Conservation (phyloP, 2,329 filamentous ascomycete genomes). For the Talaromyces sp. region DNA sequence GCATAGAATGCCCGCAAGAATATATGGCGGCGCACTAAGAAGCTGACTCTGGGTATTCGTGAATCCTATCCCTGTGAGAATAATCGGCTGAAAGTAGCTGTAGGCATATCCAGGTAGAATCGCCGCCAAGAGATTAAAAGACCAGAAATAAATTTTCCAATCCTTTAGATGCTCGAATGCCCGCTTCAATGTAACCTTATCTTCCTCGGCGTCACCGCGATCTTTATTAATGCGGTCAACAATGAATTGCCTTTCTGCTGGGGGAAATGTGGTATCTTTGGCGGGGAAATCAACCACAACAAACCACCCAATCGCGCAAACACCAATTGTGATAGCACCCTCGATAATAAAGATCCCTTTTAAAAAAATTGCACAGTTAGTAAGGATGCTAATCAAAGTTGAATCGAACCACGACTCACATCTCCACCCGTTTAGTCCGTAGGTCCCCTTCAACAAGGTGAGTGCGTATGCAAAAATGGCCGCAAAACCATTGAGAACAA, state of each 20-base stretch:
- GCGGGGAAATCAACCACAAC: slow-evolving; percentile 32
- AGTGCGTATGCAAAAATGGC: too few species aligned
- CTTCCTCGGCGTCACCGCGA: slow-evolving; percentile 45
- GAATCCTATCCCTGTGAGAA: slow-evolving; percentile 45
- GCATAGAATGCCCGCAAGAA: slow-evolving; percentile 61
- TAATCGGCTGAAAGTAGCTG: slow-evolving; percentile 74
- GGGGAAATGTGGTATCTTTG: slow-evolving; percentile 29
- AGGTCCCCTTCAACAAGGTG: too few species aligned
- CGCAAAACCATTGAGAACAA: too few species aligned
- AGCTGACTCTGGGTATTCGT: slow-evolving; percentile 49
- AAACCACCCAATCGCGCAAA: not conserved
- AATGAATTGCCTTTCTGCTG: slow-evolving; percentile 42
- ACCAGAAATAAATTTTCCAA: too few species aligned
- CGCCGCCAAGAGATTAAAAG: slow-evolving; percentile 51
- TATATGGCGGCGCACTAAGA: slow-evolving; percentile 66
- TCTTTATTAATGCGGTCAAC: slow-evolving; percentile 51
- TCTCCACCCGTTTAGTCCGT: too few species aligned
- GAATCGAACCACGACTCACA: too few species aligned
- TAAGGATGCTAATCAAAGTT: too few species aligned
- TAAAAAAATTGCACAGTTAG: too few species aligned
- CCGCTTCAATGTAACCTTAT: slow-evolving; percentile 29
- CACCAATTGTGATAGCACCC: not conserved
- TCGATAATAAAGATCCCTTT: not conserved
- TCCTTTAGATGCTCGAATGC: slow-evolving; percentile 32
- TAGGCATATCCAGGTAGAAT: slow-evolving; percentile 65